phyloP scores from a whole-genome alignment of 495 filamentous ascomycete species.

The Bacidia gigantensis region DNA sequence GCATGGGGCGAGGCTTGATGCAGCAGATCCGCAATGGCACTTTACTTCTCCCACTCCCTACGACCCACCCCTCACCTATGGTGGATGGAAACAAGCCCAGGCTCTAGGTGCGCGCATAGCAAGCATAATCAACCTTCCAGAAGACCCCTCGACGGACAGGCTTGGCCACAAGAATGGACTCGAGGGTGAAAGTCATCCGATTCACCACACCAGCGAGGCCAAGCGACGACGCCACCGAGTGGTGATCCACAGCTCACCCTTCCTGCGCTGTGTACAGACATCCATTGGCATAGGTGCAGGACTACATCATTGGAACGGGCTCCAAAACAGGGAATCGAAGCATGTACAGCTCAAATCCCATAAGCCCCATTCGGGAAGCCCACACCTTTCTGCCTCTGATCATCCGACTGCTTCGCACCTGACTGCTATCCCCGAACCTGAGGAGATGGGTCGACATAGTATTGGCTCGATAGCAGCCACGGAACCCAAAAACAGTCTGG shows the following conservation, averaged over 20 bases:
- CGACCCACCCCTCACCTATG: slow-evolving; percentile 89
- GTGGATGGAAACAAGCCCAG: slow-evolving; percentile 79
- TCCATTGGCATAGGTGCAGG: slow-evolving; percentile 81
- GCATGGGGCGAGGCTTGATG: slow-evolving; percentile 86
- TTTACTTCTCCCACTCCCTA: slow-evolving; percentile 88
- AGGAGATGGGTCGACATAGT: slow-evolving; percentile 8
- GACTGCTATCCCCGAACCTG: slow-evolving; percentile 17
- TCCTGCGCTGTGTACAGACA: slow-evolving; percentile 84
- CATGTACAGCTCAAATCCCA: slow-evolving; percentile 7
- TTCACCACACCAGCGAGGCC: slow-evolving; percentile 3
- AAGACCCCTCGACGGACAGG: slow-evolving; percentile 11
- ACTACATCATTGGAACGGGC: slow-evolving; percentile 49
- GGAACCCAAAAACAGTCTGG: slow-evolving; percentile 5
- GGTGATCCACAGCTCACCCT: slow-evolving; percentile 84
- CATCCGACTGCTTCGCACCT: slow-evolving; percentile 10
- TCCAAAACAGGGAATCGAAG: neutral
- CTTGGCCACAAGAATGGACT: neutral
- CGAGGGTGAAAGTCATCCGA: neutral
- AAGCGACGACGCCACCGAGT: slow-evolving; percentile 51
- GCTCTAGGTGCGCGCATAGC: slow-evolving; percentile 68
- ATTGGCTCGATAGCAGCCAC: slow-evolving; percentile 1
- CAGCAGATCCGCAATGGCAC: slow-evolving; percentile 89
- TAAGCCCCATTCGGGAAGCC: slow-evolving; percentile 13
- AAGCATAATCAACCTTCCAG: slow-evolving; percentile 44
- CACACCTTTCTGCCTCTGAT: slow-evolving; percentile 11